Base-by-base conservation (phyloP, 371 early-diverging fungal genomes). In the Mortierella sp. region DNA sequence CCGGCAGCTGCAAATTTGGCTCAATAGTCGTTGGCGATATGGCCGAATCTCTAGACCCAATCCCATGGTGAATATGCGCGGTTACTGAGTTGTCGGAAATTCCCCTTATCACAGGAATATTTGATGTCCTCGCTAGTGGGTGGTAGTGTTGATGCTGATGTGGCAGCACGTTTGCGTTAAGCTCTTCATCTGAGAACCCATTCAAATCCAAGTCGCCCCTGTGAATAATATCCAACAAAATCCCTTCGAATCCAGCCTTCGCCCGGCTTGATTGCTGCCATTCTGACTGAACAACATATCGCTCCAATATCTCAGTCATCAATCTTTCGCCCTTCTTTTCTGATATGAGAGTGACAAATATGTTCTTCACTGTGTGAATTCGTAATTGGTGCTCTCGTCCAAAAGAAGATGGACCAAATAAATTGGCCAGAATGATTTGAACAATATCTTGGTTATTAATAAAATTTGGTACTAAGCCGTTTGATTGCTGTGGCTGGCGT, bases 241-340 rank as follows among this genome's bases (percentile, higher is more conserved):
- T 60, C 6, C 48, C 62, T 57, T 86, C 86, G 24, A 86, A 78
- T 28, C 58, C n/a, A 6, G 78, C 65, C 13, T 83, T 83, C 28
- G 70, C 69, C 9, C 76, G 77, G 48, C 60, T 65, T 40, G 43
- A 43, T 15, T 79, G 83, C 28, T 79, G 79, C 84, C 84, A 84
- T 7, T 81, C 76, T 16, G 84, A 77, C 33, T 80, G 82, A 16
- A 59, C 59, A 13, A 83, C 74, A 70, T 83, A 84, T 48, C 84
- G 72, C 22, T 86, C 84, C 57, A 86, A 65, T 32, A 81, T 75
- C 40, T 84, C 84, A 15, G 74, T 62, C 72, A 86, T 77, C 57
- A 84, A 62, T 21, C 77, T 59, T 58, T 86, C 86, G 38, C 84
- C 86, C 48, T 83, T 83, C 60, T 74, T 77, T 21, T 84, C 84